Evolutionary conservation across 768 basidiomycete genomes (phyloP), one percentile per base, ranked within the genome.

Genomic region (Boletus pseudo-olivaceus): DNA sequence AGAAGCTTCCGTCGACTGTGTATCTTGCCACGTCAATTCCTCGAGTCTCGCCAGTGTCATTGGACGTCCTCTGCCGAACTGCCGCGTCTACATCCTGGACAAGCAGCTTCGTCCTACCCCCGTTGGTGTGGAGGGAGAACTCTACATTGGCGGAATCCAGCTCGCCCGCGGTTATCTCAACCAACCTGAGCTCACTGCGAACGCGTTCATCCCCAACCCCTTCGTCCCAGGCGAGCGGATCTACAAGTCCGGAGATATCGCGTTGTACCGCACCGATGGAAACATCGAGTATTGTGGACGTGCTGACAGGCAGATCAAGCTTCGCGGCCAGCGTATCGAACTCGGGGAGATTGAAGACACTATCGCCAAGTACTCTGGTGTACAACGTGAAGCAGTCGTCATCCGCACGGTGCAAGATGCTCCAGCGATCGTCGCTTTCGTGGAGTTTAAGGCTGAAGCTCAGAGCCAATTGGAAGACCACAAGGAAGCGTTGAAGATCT

Each of bases 251-350:
- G 70, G 67, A 3, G 71, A 72, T 19, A 57, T 72, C 26, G 67
- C 62, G 1, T 34, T 64, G 32, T 71, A 67, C 51, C 64, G 57
- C 17, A 35, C 57, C 1, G 67, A 67, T 37, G 70, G 70, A 20
- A 59, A 66, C n/a, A 54, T 72, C 32, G 64, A 66, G 37, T 71
- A 67, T 50, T 63, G 66, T 39, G 71, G 70, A 37, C 69, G 71
- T 27, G 59, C 60, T 15, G 71, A 72, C 62, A 61, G 69, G 35
- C 70, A 72, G 40, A 63, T 72, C 51, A 72, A 72, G 54, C 60
- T 72, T 52, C 66, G 67, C 7, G 70, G 71, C 27, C 66, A 63
- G 26, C 67, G 71, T 26, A 65, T 72, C n/a, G 70, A 72, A 40
- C 65, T 68, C 12, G 66, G 67, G 14, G 70, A 72, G 53, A 62